Evolutionary conservation across 768 basidiomycete species (phyloP).

Genomic region (Termitomyces sp.): DNA sequence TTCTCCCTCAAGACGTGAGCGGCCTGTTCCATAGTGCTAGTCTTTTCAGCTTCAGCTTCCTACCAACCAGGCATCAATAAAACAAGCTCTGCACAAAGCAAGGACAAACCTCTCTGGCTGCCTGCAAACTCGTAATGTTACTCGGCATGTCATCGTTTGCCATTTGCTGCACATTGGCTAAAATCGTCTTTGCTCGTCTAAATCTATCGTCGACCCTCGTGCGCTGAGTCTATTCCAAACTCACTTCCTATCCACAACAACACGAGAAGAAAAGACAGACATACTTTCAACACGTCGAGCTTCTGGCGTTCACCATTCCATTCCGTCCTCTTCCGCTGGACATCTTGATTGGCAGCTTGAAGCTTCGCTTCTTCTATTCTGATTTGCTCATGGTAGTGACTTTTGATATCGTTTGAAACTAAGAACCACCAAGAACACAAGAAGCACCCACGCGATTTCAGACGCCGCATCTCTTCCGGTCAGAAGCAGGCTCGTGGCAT

Average conservation of each 20-base stretch:
- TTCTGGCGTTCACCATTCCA: conserved; percentile 24
- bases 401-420: conserved; percentile 15
- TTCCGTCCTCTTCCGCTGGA: conserved; percentile 20
- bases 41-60: conserved; percentile 54
- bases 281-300: conserved; percentile 28
- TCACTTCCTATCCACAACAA: background rate
- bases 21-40: conserved; percentile 41
- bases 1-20: conserved; percentile 38
- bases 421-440: background rate
- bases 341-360: conserved; percentile 19
- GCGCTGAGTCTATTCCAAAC: conserved; percentile 21
- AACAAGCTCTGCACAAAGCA: background rate
- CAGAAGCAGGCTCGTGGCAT: conserved; percentile 45
- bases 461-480: conserved; percentile 44
- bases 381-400: conserved; percentile 40
- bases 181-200: conserved; percentile 17
- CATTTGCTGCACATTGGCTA: conserved; percentile 46
- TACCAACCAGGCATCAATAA: conserved; percentile 18
- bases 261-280: background rate
- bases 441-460: conserved; percentile 39
- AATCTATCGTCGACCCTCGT: conserved; percentile 6
- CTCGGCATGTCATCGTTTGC: conserved; percentile 67
- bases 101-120: conserved; percentile 43
- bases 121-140: conserved; percentile 51
- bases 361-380: conserved; percentile 32